Evolutionary conservation across 495 filamentous ascomycete species (phyloP), one percentile per base, ranked within the genome.

Genomic region (Aspergillus avenaceus): DNA sequence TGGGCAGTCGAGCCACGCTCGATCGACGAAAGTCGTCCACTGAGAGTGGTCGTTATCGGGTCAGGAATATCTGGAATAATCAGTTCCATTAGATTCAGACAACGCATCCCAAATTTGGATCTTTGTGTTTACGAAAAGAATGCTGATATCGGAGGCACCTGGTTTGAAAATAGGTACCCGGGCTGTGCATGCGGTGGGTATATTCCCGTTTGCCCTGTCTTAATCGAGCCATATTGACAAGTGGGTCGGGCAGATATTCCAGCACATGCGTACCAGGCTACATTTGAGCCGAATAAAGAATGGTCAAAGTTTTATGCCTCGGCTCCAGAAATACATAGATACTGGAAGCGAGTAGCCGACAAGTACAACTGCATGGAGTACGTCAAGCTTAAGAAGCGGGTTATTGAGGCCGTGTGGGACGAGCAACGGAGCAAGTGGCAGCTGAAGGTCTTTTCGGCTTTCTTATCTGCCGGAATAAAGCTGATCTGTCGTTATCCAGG

Each of bases 51-150:
- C 26, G 73, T 85, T 41, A 81, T 88, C 49, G 85, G 85, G 5
- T 83, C 83, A 31, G 85, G 85, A 0, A 74, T 84, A 8, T 79
- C 83, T 2, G 85, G 85, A 2, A 77, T 87, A 16, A 65, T 81
- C 8, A 69, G 77, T 1, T 84, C 80, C 13, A 81, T 85, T 52
- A 70, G 84, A 21, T 71, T 87, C 16, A 73, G 76, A 1, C 74
- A 80, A 37, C 75, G 75, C 38, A 74, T 84, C 27, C 72, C 70
- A 2, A 80, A 82, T 44, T 59, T 85, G 41, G 78, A 86, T 12
- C 68, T 84, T 22, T 74, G 78, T 26, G 81, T 88, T 32, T 93
- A 89, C 63, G 88, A 93, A 61, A 91, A 91, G 76, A 91, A 91
- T 54, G 61, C 63, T 1, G 86, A 85, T 40, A 73, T 88, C 53